phyloP scores from a whole-genome alignment of 164 flowering plant genomes.

The Liquidambar formosana region DNA sequence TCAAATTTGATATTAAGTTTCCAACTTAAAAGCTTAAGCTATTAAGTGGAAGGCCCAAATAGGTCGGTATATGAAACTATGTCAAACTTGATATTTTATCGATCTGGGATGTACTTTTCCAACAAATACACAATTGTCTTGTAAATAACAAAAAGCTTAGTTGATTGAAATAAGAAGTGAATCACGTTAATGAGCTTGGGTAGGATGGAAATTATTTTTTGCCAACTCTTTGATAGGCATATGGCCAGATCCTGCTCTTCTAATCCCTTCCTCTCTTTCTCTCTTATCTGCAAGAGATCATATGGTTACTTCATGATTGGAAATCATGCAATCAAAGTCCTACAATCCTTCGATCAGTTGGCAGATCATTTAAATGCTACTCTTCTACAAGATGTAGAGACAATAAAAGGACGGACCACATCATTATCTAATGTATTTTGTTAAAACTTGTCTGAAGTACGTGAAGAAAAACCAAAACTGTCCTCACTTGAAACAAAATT shows the following conservation, averaged over 20 bases:
- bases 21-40: no score
- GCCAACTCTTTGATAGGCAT: slow-evolving; percentile 66
- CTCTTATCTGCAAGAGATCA: slow-evolving; percentile 51
- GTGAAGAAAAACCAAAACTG: no score
- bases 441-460: background rate
- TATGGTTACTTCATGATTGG: slow-evolving; percentile 5
- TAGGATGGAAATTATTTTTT: slow-evolving; percentile 54
- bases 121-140: slow-evolving; percentile 53
- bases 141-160: slow-evolving; percentile 51
- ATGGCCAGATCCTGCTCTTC: slow-evolving; percentile 69
- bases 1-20: no score
- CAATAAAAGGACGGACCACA: no score
- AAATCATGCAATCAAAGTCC: no score
- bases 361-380: no score
- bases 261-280: slow-evolving; percentile 51
- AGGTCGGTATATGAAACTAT: no score
- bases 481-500: no score
- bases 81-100: no score
- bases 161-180: slow-evolving; percentile 61
- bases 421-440: background rate
- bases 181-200: slow-evolving; percentile 75
- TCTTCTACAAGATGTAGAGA: background rate
- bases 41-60: no score
- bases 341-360: background rate
- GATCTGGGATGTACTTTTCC: no score